Base-by-base conservation (phyloP, 2,329 filamentous ascomycete species). In the Aspergillus melleus region DNA sequence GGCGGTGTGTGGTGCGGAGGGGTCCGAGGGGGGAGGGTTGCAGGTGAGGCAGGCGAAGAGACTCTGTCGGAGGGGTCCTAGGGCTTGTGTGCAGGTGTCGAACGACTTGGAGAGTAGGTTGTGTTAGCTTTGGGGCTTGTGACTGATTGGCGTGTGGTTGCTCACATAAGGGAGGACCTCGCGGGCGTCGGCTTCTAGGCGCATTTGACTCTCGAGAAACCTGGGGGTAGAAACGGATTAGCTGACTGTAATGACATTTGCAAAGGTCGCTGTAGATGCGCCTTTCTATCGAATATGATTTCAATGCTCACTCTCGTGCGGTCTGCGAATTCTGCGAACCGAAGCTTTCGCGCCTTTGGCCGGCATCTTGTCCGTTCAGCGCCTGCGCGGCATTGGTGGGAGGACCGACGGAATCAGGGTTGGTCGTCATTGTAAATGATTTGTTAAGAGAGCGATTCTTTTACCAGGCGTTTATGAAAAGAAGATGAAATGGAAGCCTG, bases 11-110 rank as follows among this genome's bases (percentile, higher is more conserved):
- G 88, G 80, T 53, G 88, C 87, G 49, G 84, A 80, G 1, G 83
- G 72, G 49, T 85, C 84, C 2, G 81, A 70, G 1, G 92, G 90
- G 9, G 90, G 86, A 9, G 95, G 92, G 63, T 92, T 96, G 81
- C 95, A 99, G 11, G 94, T 98, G 50, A 98, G 78, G 68, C 95
- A 99, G 49, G 95, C 91, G 70, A 96, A 99, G 20, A 98, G 85
- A 50, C 84, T 90, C 76, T 99, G 95, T 55, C 92, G 89, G 16
- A 99, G 82, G 8, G 92, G 84, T 0, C 95, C 95, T 29, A 98
- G 87, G n/a, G 89, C 87, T 67, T 92, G 89, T 52, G 95, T 98
- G 78, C 95, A 99, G 51, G 88, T 88, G 68, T 96, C 91, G 73
- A 98, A 97, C 77, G 95, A 93, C 91, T 96, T 14, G 32, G 6